Evolutionary conservation across 192 early-diverging fungal genomes (phyloP).

Genomic region (Coemansia sp.): DNA sequence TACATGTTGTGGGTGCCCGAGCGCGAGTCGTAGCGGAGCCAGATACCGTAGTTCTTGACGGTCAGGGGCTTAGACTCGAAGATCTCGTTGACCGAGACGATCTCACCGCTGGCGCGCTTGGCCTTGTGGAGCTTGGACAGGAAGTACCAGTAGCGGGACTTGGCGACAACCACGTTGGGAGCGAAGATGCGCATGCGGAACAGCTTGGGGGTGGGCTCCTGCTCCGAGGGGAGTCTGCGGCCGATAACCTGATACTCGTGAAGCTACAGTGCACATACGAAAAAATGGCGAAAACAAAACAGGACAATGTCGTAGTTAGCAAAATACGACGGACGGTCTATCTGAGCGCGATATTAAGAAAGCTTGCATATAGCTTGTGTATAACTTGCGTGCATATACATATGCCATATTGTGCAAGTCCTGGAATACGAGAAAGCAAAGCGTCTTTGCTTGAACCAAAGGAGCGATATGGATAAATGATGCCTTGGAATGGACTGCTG

Average conservation of each 20-base stretch:
- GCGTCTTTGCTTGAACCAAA: too few relatives aligned
- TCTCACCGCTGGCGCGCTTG: conserved; percentile 98
- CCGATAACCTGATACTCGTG: conserved; percentile 87
- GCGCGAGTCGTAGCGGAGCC: conserved; percentile 99
- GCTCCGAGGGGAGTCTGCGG: conserved; percentile 88
- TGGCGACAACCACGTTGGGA: conserved; percentile 97
- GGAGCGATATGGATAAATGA: too few relatives aligned
- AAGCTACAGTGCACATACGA: conserved; percentile 43
- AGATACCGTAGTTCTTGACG: conserved; percentile 99
- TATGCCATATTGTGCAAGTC: too few relatives aligned
- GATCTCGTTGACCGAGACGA: conserved; percentile 96
- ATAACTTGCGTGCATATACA: too few relatives aligned
- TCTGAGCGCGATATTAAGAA: too few relatives aligned
- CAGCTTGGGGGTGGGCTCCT: conserved; percentile 89
- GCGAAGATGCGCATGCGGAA: conserved; percentile 99
- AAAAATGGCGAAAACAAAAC: neutral
- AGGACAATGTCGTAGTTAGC: neutral
- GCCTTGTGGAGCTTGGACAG: conserved; percentile 98
- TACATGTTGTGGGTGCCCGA: conserved; percentile 99
- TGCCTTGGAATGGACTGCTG: too few relatives aligned
- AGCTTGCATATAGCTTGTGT: too few relatives aligned
- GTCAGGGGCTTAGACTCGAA: conserved; percentile 87
- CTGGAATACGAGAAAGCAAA: too few relatives aligned
- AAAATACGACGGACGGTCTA: too few relatives aligned
- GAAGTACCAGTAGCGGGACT: conserved; percentile 99